Evolutionary conservation across 108 stramenopile species (phyloP), one percentile per base, ranked within the genome.

Genomic region (Cyclostephanos tholiformis): DNA sequence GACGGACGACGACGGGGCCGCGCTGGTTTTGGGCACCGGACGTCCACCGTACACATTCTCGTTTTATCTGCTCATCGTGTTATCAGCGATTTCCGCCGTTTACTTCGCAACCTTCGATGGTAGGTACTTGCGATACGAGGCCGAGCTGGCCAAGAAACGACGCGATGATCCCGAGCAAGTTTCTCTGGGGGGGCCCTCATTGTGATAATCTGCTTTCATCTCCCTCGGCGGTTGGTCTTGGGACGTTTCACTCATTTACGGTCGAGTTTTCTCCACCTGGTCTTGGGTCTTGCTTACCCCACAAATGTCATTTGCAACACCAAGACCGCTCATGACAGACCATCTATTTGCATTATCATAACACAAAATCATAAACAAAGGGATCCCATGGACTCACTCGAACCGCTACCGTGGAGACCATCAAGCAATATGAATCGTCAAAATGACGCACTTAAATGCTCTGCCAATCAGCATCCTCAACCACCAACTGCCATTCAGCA

Each of bases 41-140:
- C 77, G 85, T 12, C 94, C 94, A 19, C 76, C 88, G 23, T 95
- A 89, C 60, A 92, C 91, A 2, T 93, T 95, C 53, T 92, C 91
- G 5, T 95, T 95, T 67, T 91, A 88, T 65, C 68, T 95, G 25
- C 62, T 95, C 29, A 95, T 92, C 64, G 80, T 93, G 20, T 32
- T 95, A 1, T 89, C 91, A 55, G 88, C 90, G 2, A 65, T 66
- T 8, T 90, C 88, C 0, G 88, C 94, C 43, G 85, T 95, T 11
- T 92, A 88, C 61, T 95, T 95, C 77, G 89, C 91, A 39, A 93
- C 94, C 7, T 95, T 93, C 72, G 91, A 93, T 71, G 94, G 94
- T 2, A 85, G 77, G 22, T 95, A 95, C 72, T 69, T 91, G 44
- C 81, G 94, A 48, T 83, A 83, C 29, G 89, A 91, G 63, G 88